Evolutionary conservation across 2,329 filamentous ascomycete species (phyloP), one percentile per base, ranked within the genome.

Genomic region (Rugonectria rugulosa): DNA sequence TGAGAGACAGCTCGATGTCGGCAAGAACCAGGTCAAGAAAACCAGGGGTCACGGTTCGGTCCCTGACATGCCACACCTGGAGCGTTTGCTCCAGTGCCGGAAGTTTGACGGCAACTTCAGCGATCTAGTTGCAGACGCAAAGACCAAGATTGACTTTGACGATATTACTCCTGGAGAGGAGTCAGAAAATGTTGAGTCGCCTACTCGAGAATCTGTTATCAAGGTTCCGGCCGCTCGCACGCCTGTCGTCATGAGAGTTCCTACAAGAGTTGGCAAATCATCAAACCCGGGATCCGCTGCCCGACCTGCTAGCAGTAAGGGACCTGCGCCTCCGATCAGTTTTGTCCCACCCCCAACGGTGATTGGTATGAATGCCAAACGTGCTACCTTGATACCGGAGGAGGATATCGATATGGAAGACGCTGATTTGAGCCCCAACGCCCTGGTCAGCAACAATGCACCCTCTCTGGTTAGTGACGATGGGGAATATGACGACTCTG

Each of bases 391-490:
- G 38, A 54, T 74, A 19, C 73, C 68, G 12, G 79, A 75, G 60
- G 81, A 81, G 60, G 81, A 81, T 49, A 75, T 79, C 40, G 81
- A 85, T 52, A 78, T 86, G 68, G 72, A 74, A 26, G 84, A 87
- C 50, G 78, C 80, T 41, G 85, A 90, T 49, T 73, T 90, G 53
- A 91, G 88, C 65, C 89, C 89, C 5, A 86, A 86, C 65, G 89
- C 88, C 0, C 75, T 87, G 38, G 80, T 88, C 45, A 89, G 88
- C 71, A 91, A 91, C 72, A 90, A 90, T 62, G 89, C 90, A 8
- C 90, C 90, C 19, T 92, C 88, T 65, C 80, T 93, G 43, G 89
- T 92, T 68, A 91, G 89, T 73, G 90, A 93, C 72, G 89, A 92
- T 68, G 88, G 89, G 64, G 89, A 92, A 69, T 91, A 89, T 66